A percentile compares a stretch with the other conserved stretches of the same genome.
phyloP scores from a whole-genome alignment of 345 rosid genomes.

The Melaleuca quinquenervia region DNA sequence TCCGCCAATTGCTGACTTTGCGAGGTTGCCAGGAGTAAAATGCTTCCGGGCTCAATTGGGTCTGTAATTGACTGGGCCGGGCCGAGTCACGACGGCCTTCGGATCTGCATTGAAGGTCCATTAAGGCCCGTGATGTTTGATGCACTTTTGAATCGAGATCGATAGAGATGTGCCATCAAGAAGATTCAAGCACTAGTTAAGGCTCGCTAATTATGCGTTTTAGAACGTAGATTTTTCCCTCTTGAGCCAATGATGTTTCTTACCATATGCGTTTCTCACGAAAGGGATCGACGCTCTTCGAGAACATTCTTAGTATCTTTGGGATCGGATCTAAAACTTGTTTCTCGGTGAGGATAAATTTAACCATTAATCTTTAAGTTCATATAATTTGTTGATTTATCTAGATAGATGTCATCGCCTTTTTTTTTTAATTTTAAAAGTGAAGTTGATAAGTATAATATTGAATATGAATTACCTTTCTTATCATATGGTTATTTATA shows the following conservation, averaged over 20 bases:
- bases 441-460: not conserved
- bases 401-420: too few species aligned
- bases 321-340: not conserved
- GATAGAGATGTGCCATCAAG: not conserved
- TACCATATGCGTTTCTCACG: accelerated
- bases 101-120: not conserved
- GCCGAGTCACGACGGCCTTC: not conserved
- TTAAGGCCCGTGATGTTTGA: not conserved
- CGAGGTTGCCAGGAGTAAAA: too few species aligned
- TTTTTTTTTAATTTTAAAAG: not conserved
- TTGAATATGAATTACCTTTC: too few species aligned
- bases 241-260: not conserved
- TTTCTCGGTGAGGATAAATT: not conserved
- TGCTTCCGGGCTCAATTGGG: not conserved
- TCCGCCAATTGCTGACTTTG: not conserved
- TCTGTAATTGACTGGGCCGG: not conserved
- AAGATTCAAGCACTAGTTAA: not conserved
- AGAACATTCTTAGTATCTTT: not conserved
- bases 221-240: not conserved
- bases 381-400: not conserved
- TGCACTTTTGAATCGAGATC: not conserved
- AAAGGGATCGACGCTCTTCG: not conserved
- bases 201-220: not conserved
- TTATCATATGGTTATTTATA: too few species aligned
- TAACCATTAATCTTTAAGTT: not conserved